A percentile compares a stretch with the other conserved stretches of the same genome.
phyloP scores from a whole-genome alignment of 1,284 basidiomycete genomes.

The Cryptococcus sp. region DNA sequence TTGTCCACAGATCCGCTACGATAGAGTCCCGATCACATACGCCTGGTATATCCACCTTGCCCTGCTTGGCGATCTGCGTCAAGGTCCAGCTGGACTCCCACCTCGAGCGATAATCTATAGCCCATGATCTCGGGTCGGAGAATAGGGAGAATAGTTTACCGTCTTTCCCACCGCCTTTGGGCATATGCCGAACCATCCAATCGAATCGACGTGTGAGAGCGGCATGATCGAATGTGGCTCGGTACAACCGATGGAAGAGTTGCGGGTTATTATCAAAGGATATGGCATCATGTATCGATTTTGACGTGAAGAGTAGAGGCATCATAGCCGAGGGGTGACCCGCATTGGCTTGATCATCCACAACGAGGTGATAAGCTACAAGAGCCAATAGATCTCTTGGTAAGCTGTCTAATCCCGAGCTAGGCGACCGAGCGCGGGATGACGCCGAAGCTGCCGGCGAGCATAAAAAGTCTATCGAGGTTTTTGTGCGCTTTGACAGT shows the following conservation, averaged over 20 bases:
- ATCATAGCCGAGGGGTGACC: slow-evolving; percentile 33
- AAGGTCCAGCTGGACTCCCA: slow-evolving; percentile 44
- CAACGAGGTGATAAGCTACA: slow-evolving; percentile 37
- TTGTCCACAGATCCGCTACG: slow-evolving; percentile 50
- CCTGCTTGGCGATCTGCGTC: slow-evolving; percentile 35
- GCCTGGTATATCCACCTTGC: slow-evolving; percentile 33
- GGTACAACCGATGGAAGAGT: slow-evolving; percentile 52
- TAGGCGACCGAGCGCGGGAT: slow-evolving; percentile 12
- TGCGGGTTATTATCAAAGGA: slow-evolving; percentile 49
- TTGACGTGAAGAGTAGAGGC: slow-evolving; percentile 39
- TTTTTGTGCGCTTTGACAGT: slow-evolving; percentile 17
- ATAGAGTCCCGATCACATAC: slow-evolving; percentile 28
- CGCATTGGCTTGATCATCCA: slow-evolving; percentile 20
- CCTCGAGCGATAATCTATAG: slow-evolving; percentile 46
- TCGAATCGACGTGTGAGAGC: slow-evolving; percentile 45
- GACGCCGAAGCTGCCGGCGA: slow-evolving; percentile 19
- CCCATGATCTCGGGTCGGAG: slow-evolving; percentile 40
- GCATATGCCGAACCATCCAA: slow-evolving; percentile 39
- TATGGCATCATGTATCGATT: slow-evolving; percentile 40
- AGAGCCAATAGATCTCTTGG: slow-evolving; percentile 30
- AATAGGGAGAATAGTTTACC: slow-evolving; percentile 36
- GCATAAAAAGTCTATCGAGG: slow-evolving; percentile 40
- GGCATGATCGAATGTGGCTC: slow-evolving; percentile 49
- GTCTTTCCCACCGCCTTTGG: slow-evolving; percentile 8
- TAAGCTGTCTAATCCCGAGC: slow-evolving; percentile 18